Evolutionary conservation across 768 basidiomycete genomes (phyloP), one percentile per base, ranked within the genome.

Genomic region (Rhodotorula kratochvilovae): DNA sequence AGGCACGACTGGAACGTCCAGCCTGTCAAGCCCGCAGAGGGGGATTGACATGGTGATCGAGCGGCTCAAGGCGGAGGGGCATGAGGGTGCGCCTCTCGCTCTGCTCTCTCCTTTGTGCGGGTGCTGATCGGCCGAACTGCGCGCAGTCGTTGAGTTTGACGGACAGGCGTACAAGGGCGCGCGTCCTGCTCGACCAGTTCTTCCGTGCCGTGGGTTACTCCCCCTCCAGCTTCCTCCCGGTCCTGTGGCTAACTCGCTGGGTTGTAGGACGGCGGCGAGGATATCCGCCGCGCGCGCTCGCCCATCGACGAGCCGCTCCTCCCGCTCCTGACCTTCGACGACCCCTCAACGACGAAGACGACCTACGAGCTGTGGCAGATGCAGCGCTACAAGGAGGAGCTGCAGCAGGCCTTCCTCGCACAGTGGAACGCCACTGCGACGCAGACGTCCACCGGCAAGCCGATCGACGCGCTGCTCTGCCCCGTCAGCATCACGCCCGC

Each of bases 91-190:
- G 23, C 15, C 43, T 12, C 17, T 33, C 29, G 23, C 54, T 54
- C 48, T 56, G 29, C 6, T 36, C 1, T 27, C n/a, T n/a, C n/a
- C n/a, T n/a, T n/a, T n/a, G n/a, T n/a, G n/a, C n/a, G n/a, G n/a
- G n/a, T n/a, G n/a, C 33, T 51, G 5, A 19, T 23, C 19, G 5
- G 19, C n/a, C 4, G 39, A 16, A 7, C 33, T 35, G 31, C n/a
- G 33, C 16, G 23, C 39, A 70, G 72, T 74, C 39, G 33, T 74
- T 39, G 72, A 74, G 43, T 74, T 74, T n/a, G 65, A 69, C 54
- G 12, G 67, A 5, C 19, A 33, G 17, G 54, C 46, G 31, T 67
- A 54, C 46, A 67, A 54, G 27, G 57, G 55, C 15, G 45, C 55
- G 2, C 31, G 43, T 43, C 5, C 39, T 70, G 0, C 42, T 54